Evolutionary conservation across 2,329 filamentous ascomycete genomes (phyloP).

Genomic region (Monilinia fructigena): DNA sequence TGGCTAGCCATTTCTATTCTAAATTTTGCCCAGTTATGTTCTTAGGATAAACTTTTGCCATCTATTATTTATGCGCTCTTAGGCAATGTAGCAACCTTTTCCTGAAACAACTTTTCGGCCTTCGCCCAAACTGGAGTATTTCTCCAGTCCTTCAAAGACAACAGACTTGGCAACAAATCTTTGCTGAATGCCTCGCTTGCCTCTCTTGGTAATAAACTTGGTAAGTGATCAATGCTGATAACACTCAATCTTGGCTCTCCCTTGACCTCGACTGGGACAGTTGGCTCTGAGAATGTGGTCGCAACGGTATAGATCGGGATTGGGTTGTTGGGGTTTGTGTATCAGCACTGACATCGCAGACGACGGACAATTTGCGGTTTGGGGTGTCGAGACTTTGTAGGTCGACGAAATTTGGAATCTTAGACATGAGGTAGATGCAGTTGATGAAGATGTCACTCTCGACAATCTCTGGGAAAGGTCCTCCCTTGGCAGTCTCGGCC

Average conservation of each 20-base stretch:
- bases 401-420: slow-evolving; percentile 81
- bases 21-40: not conserved
- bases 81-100: slow-evolving; percentile 74
- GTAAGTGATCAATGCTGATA: slow-evolving; percentile 85
- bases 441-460: slow-evolving; percentile 78
- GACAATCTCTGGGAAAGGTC: slow-evolving; percentile 76
- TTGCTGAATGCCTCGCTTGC: slow-evolving; percentile 81
- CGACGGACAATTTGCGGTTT: slow-evolving; percentile 71
- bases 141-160: slow-evolving; percentile 73
- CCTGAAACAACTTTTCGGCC: slow-evolving; percentile 79
- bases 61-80: slow-evolving; percentile 25
- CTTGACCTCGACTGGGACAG: slow-evolving; percentile 67
- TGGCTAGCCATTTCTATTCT: not conserved
- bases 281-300: slow-evolving; percentile 87
- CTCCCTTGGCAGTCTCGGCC: slow-evolving; percentile 66
- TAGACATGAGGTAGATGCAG: slow-evolving; percentile 80
- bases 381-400: slow-evolving; percentile 64
- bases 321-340: slow-evolving; percentile 66
- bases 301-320: slow-evolving; percentile 81
- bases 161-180: slow-evolving; percentile 72
- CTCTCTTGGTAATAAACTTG: slow-evolving; percentile 80
- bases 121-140: slow-evolving; percentile 77
- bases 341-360: slow-evolving; percentile 78
- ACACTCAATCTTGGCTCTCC: slow-evolving; percentile 62
- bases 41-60: slow-evolving; percentile 4